Base-by-base conservation (phyloP, 805 yeast species). In the Monosporozyma yasuniensis region DNA sequence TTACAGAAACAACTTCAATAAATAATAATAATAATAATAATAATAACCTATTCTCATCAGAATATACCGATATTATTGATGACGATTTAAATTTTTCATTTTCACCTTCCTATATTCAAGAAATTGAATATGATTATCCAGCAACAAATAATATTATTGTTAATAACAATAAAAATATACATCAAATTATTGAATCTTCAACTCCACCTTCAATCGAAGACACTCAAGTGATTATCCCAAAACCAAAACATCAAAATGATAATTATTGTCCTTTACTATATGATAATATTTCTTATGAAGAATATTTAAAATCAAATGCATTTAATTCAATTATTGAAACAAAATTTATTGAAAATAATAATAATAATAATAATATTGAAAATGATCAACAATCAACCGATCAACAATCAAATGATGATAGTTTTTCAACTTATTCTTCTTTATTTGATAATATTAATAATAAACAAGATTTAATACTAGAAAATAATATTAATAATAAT, bases 41-140 rank as follows among this genome's bases (percentile, higher is more conserved):
- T 9, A 37, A 37, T 19, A 18, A 37, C 12, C 25, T 37, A 8
- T 19, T 37, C 42, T 8, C 42, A 45, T n/a, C n/a, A n/a, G n/a
- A n/a, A n/a, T n/a, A n/a, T n/a, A n/a, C n/a, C n/a, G n/a, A n/a
- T n/a, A n/a, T n/a, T n/a, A n/a, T n/a, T n/a, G n/a, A n/a, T 11
- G 47, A 44, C 4, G 47, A 45, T 9, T 22, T 35, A n/a, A 25
- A 45, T 35, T 45, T 45, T 18, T 37, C 42, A 5, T 45, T 45
- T 32, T 45, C 47, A 3, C 47, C 42, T 6, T 45, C 47, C 2
- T 34, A 35, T 16, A 45, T 45, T 27, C 47, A 45, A 35, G 47
- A 45, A 38, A 21, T 34, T 34, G 32, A 16, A 16, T 45, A 45
- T 16, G 42, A 39, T 21, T 39, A 39, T 21, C 21, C 27, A 4